Evolutionary conservation across 768 basidiomycete species (phyloP).

Genomic region (Stropharia rugosoannulata): DNA sequence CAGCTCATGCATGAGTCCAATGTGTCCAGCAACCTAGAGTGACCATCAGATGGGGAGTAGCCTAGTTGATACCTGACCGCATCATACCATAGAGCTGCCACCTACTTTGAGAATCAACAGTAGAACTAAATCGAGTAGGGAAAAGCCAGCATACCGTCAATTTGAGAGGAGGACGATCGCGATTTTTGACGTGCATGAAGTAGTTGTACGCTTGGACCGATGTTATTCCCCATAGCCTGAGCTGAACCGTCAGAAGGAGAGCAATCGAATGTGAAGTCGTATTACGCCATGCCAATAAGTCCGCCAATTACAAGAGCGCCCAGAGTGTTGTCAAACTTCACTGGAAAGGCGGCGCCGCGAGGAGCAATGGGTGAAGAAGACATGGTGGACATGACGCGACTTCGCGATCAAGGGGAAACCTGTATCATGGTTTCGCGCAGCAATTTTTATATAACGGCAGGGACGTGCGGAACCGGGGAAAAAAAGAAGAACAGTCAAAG

Average conservation of each 20-base stretch:
- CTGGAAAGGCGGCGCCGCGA: neutral
- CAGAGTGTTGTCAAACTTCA: conserved; percentile 45
- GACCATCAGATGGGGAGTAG: neutral
- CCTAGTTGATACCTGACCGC: no score
- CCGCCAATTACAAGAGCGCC: conserved; percentile 57
- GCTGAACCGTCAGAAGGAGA: neutral
- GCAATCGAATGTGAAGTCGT: conserved; percentile 2
- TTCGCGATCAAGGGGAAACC: neutral
- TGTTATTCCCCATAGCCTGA: conserved; percentile 60
- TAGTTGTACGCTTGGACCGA: conserved; percentile 55
- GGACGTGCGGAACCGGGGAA: neutral
- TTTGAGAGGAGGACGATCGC: conserved; percentile 27
- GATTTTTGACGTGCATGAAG: conserved; percentile 32
- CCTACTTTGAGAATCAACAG: neutral
- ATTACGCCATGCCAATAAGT: conserved; percentile 52
- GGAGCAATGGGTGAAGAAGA: neutral
- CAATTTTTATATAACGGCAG: neutral
- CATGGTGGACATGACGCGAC: neutral
- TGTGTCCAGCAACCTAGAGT: conserved; percentile 50
- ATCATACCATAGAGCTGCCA: neutral
- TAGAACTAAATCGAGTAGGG: no score
- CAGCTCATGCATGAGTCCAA: conserved; percentile 51
- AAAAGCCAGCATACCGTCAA: conserved; percentile 4
- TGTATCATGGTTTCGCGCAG: neutral
- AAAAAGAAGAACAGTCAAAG: neutral